Evolutionary conservation across 176 grass and related monocot genomes (phyloP), one percentile per base, ranked within the genome.

Genomic region (Sorghum bicolor): DNA sequence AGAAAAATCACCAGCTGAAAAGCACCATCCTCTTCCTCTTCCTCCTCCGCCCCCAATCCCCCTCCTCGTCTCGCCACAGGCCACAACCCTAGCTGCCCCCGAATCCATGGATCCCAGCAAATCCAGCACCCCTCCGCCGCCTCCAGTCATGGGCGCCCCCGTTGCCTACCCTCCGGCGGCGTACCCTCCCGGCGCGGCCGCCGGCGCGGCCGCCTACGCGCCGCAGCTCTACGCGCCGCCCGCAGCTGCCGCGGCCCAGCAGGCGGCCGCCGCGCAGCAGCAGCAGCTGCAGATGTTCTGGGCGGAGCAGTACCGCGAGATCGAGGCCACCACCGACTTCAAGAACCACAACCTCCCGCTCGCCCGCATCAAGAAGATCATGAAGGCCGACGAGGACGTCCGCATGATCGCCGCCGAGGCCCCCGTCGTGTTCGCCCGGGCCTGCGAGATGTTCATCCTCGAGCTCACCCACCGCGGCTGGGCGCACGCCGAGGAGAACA

Each of bases 311-410:
- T 90, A 87, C 85, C 93, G 93, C 39, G 94, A 97, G 89, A 87
- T 94, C 80, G 94, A 94, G 83, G 83, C 91, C 26, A 88, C 88
- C 44, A 88, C 84, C 36, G 94, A 97, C 76, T 94, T 94, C 83
- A 94, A 92, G 83, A 94, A 97, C 44, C 92, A 97, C 86, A 94
- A 88, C 72, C 90, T 97, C 13, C 95, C 95, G 29, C 87, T 97
- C 38, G 92, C 92, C 47, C 90, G 92, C 38, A 97, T 97, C 87
- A 97, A 97, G 84, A 94, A 94, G 90, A 94, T 97, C 90, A 97
- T 97, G 95, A 97, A 97, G 86, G 94, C 94, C 70, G 94, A 97
- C 78, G 91, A 94, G 89, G 94, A 97, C 60, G 94, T 97, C 6
- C 87, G 91, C 89, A 97, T 92, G 92, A 94, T 97, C 92, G 89